Percentiles rank a stretch among this genome's conserved stretches.
Conservation (phyloP, 257 asterid genomes). For the Gentiana straminea region DNA sequence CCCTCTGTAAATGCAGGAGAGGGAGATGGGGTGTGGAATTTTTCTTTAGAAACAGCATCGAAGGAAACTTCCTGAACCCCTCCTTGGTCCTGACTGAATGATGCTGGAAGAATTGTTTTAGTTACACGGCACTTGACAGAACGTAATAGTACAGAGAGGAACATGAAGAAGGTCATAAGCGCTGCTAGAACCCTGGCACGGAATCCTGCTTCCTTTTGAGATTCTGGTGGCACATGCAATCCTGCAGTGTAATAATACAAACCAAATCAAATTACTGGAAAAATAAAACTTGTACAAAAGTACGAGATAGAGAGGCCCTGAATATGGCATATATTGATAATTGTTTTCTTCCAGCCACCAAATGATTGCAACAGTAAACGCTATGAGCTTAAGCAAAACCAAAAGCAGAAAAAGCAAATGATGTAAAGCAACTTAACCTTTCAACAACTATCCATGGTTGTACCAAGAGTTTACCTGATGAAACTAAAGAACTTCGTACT, state of each 20-base stretch:
- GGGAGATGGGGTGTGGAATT: conserved; percentile 75
- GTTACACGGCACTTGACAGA: conserved; percentile 37
- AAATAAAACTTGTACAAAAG: too few relatives aligned
- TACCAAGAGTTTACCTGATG: too few relatives aligned
- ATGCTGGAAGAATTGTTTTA: conserved; percentile 42
- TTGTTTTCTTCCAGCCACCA: background rate
- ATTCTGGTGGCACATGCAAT: conserved; percentile 20
- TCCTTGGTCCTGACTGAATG: conserved; percentile 26
- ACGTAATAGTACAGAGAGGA: conserved; percentile 44
- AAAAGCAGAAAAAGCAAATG: too few relatives aligned
- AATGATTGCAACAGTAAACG: too few relatives aligned
- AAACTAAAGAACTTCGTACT: too few relatives aligned
- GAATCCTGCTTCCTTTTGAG: conserved; percentile 49
- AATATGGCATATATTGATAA: too few relatives aligned
- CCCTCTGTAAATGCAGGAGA: conserved; percentile 65
- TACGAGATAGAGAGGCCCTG: background rate
- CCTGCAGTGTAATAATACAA: conserved; percentile 18
- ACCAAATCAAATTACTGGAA: too few relatives aligned
- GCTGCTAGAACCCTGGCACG: conserved; percentile 43
- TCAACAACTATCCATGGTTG: too few relatives aligned
- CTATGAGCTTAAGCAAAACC: too few relatives aligned
- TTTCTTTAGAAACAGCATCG: conserved; percentile 43
- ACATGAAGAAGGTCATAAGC: conserved; percentile 61
- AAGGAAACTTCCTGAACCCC: conserved; percentile 35
- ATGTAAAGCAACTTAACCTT: too few relatives aligned